A percentile compares a stretch with the other conserved stretches of the same genome.
Conservation (phyloP, 2,329 filamentous ascomycete species). For the Epichloe scottii region DNA sequence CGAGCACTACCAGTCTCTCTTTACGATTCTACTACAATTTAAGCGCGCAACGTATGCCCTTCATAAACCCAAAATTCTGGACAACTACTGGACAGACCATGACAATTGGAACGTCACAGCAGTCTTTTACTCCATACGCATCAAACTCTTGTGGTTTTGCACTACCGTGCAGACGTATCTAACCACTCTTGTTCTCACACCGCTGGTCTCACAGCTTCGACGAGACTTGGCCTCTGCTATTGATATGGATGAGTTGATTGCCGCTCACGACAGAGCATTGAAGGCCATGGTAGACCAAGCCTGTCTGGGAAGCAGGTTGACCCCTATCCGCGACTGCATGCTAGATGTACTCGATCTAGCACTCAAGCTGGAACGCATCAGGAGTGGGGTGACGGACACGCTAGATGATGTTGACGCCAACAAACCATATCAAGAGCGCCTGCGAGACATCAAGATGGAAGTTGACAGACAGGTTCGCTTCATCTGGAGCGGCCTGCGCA, state of each 20-base stretch:
- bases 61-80: slow-evolving; percentile 36
- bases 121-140: slow-evolving; percentile 48
- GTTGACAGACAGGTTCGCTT: slow-evolving; percentile 58
- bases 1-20: slow-evolving; percentile 56
- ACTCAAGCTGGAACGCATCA: slow-evolving; percentile 53
- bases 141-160: slow-evolving; percentile 65
- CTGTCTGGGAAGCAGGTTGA: slow-evolving; percentile 55
- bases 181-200: slow-evolving; percentile 56
- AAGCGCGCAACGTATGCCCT: slow-evolving; percentile 58
- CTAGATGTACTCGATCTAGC: slow-evolving; percentile 67
- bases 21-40: slow-evolving; percentile 66
- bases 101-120: slow-evolving; percentile 30
- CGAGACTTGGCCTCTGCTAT: slow-evolving; percentile 44
- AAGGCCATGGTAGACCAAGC: slow-evolving; percentile 52
- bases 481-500: slow-evolving; percentile 58
- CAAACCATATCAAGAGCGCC: slow-evolving; percentile 34
- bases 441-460: slow-evolving; percentile 46
- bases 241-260: slow-evolving; percentile 74
- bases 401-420: slow-evolving; percentile 18
- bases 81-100: slow-evolving; percentile 25
- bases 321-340: slow-evolving; percentile 59
- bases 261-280: slow-evolving; percentile 52
- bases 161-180: slow-evolving; percentile 65
- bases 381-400: slow-evolving; percentile 14
- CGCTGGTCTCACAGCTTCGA: slow-evolving; percentile 44